phyloP scores from a whole-genome alignment of 78 protist genomes.

The Andalucia godoyi region DNA sequence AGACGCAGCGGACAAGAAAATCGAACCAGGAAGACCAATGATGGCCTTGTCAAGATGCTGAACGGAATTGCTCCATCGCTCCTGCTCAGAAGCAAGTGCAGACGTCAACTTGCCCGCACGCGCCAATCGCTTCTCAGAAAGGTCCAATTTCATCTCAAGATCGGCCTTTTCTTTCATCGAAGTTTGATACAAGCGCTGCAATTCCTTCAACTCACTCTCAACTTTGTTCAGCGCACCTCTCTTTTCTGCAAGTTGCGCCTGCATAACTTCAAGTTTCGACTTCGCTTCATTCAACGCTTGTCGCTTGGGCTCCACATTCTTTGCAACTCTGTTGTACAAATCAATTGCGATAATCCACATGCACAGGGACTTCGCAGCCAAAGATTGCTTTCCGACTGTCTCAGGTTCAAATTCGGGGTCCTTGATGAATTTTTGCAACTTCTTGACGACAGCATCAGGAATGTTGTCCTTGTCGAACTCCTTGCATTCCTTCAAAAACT shows the following conservation, averaged over 20 bases:
- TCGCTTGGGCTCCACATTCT: conserved; percentile 45
- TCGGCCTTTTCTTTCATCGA: not conserved
- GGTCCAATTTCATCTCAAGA: conserved; percentile 10
- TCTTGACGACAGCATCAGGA: not conserved
- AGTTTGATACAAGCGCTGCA: not conserved
- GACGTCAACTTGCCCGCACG: conserved; percentile 44
- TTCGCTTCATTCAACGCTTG: conserved; percentile 3
- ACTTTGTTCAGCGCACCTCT: conserved; percentile 6
- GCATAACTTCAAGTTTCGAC: conserved; percentile 11
- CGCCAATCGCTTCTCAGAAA: conserved; percentile 9
- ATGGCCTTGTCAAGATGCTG: not conserved
- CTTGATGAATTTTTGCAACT: conserved; percentile 29
- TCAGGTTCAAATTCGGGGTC: conserved; percentile 40
- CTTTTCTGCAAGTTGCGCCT: conserved; percentile 8
- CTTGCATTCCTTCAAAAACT: conserved; percentile 20
- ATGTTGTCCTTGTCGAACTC: conserved; percentile 46
- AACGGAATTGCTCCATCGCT: conserved; percentile 39
- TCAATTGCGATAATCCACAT: conserved; percentile 67
- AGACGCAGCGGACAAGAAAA: conserved; percentile 41
- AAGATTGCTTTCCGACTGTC: conserved; percentile 4
- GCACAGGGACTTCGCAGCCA: conserved; percentile 62
- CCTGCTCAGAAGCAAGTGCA: conserved; percentile 41
- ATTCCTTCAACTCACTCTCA: not conserved
- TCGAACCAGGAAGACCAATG: conserved; percentile 31
- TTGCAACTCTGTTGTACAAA: conserved; percentile 25